Evolutionary conservation across 768 basidiomycete genomes (phyloP).

Genomic region (Mycena filopes): DNA sequence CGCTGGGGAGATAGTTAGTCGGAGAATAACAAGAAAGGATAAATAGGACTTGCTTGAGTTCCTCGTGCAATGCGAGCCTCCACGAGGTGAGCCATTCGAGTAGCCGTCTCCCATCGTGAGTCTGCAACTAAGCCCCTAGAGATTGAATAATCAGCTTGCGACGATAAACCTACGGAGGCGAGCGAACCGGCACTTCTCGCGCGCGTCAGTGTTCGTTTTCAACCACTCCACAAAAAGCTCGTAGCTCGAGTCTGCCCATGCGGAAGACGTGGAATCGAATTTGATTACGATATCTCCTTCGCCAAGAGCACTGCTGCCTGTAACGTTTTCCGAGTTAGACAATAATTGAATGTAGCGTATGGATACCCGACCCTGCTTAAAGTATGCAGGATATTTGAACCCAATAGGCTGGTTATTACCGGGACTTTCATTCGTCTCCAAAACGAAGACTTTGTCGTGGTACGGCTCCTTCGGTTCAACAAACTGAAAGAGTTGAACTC

Average conservation of each 20-base stretch:
- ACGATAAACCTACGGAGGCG: too few species aligned
- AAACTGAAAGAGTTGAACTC: conserved; percentile 6
- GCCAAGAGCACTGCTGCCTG: conserved; percentile 21
- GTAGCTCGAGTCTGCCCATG: conserved; percentile 22
- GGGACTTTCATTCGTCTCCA: background rate
- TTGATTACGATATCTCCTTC: conserved; percentile 32
- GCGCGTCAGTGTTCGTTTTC: background rate
- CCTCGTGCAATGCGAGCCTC: background rate
- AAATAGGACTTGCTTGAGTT: too few species aligned
- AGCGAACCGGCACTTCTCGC: background rate
- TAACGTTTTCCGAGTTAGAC: background rate
- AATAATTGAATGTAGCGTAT: background rate
- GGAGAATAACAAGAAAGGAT: too few species aligned
- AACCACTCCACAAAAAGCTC: conserved; percentile 7
- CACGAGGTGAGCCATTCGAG: background rate
- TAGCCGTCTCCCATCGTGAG: background rate
- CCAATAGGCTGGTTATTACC: background rate
- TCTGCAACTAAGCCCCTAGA: background rate
- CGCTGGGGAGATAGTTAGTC: too few species aligned
- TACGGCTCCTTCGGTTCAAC: background rate
- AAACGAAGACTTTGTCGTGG: conserved; percentile 8
- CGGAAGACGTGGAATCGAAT: conserved; percentile 30
- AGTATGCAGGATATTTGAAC: background rate
- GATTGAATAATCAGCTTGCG: too few species aligned
- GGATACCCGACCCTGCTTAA: conserved; percentile 7